Base-by-base conservation (phyloP, 139 green algal genomes). In the Volvox reticuliferus region DNA sequence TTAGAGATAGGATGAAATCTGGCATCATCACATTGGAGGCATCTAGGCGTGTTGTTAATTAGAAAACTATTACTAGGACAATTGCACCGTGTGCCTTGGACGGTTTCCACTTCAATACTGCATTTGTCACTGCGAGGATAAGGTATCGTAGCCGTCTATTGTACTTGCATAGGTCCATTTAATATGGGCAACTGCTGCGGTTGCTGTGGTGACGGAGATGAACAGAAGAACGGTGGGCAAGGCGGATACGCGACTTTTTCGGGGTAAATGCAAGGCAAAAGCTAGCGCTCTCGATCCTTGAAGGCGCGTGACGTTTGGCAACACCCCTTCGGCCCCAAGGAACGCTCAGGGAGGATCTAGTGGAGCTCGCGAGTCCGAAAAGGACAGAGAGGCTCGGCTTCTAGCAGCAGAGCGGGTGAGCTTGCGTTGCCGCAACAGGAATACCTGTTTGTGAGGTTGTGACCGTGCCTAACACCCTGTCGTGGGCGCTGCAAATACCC, bases 391-490 rank as follows among this genome's bases (percentile, higher is more conserved):
- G 50, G 92, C 92, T 1, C 69, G 89, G 2, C 0, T 24, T 0
- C 37, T 94, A 55, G 92, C 92, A 35, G 92, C 92, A 32, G 88
- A 92, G 71, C 83, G 63, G 89, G 92, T 94, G 50, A 55, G 91
- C 33, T 26, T 55, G 44, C 44, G 44, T 55, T 55, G 44, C 44
- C 9, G 44, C 44, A 55, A 55, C 44, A 55, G 9, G 9, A 55
- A 9, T 55, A 55, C 44, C 44, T 55, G 44, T 9, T 9, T 55
- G 44, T 55, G 44, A 55, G 44, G 5, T n/a, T n/a, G n/a, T n/a
- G n/a, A 55, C 44, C 44, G 44, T 55, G 44, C 9, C 44, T 55
- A 9, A 55, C 44, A 55, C 44, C 44, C 9, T 14, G 44, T 55
- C 44, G 44, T 55, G 44, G 44, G 44, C 44, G 44, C 44, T 55